These are phyloP conservation scores for Wallacemonas rigidus DNA, from an alignment of 208 protist genomes.

Conservation along the genomic window DNA sequence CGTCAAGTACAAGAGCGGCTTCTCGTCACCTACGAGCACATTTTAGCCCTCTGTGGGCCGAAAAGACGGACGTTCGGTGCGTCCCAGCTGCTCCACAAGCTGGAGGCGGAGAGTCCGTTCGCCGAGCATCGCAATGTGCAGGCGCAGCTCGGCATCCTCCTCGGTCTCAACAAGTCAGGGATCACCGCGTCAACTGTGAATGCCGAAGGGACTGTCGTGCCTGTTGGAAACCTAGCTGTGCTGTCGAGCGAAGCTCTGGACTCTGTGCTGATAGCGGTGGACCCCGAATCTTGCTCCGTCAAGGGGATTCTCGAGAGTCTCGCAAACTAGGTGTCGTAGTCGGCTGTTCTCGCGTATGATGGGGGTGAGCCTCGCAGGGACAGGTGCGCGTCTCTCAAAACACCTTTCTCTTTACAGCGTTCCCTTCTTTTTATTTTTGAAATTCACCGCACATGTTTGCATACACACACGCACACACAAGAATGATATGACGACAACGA, in stretches of 20 bases:
- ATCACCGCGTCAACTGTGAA: constrained; percentile 40
- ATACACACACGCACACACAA: too few relatives aligned
- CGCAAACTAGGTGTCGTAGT: background rate
- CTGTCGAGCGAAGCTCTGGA: constrained; percentile 36
- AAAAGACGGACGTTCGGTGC: constrained; percentile 38
- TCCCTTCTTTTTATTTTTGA: constrained; percentile 7
- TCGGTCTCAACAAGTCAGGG: constrained; percentile 30
- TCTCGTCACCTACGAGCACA: constrained; percentile 69
- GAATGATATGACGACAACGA: too few relatives aligned
- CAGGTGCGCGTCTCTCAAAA: background rate
- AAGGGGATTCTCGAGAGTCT: constrained; percentile 9
- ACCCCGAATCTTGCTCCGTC: constrained; percentile 33
- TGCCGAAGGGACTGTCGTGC: constrained; percentile 23
- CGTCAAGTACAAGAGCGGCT: constrained; percentile 67
- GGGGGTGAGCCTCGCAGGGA: too few relatives aligned
- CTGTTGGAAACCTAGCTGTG: background rate
- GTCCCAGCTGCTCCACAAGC: constrained; percentile 37
- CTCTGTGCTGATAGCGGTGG: constrained; percentile 32
- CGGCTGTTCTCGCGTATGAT: too few relatives aligned
- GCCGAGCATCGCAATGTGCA: constrained; percentile 39
- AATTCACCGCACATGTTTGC: too few relatives aligned
- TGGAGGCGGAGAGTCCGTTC: constrained; percentile 66
- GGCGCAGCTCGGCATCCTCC: constrained; percentile 55
- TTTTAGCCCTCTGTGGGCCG: constrained; percentile 57
- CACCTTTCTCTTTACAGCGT: constrained; percentile 12